A percentile compares a stretch with the other conserved stretches of the same genome.
Evolutionary conservation across 192 early-diverging fungal species (phyloP).

Genomic region (Coemansia reversa): DNA sequence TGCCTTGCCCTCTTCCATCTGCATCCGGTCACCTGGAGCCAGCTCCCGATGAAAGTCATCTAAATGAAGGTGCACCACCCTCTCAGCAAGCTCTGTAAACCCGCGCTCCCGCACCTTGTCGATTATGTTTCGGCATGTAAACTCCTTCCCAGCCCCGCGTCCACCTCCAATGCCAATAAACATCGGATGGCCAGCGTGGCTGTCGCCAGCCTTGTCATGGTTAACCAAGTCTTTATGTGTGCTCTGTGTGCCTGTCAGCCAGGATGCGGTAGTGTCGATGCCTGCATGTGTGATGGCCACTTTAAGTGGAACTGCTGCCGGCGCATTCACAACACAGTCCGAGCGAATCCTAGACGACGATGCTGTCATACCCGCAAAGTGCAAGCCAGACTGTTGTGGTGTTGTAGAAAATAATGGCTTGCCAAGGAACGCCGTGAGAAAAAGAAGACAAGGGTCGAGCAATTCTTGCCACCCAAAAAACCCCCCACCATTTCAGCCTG

Average conservation of each 20-base stretch:
- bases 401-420: no score
- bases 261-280: background rate
- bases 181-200: slow-evolving; percentile 26
- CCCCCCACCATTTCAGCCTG: no score
- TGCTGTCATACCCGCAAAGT: slow-evolving; percentile 9
- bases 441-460: no score
- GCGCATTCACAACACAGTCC: slow-evolving; percentile 39
- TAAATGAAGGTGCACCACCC: slow-evolving; percentile 60
- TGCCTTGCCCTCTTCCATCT: slow-evolving; percentile 49
- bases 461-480: no score
- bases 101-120: slow-evolving; percentile 49
- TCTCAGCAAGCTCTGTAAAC: slow-evolving; percentile 50
- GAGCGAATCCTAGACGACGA: slow-evolving; percentile 27
- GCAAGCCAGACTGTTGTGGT: no score
- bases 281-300: slow-evolving; percentile 5
- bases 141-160: slow-evolving; percentile 53
- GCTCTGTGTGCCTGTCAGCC: background rate
- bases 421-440: no score
- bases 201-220: background rate
- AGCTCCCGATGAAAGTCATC: slow-evolving; percentile 69
- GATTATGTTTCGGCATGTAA: slow-evolving; percentile 45
- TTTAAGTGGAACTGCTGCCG: slow-evolving; percentile 36
- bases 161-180: slow-evolving; percentile 57
- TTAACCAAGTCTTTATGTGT: background rate
- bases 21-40: slow-evolving; percentile 53